These are phyloP conservation scores for Fomes fomentarius DNA, from an alignment of 1,284 basidiomycete species.

Conservation along the genomic window DNA sequence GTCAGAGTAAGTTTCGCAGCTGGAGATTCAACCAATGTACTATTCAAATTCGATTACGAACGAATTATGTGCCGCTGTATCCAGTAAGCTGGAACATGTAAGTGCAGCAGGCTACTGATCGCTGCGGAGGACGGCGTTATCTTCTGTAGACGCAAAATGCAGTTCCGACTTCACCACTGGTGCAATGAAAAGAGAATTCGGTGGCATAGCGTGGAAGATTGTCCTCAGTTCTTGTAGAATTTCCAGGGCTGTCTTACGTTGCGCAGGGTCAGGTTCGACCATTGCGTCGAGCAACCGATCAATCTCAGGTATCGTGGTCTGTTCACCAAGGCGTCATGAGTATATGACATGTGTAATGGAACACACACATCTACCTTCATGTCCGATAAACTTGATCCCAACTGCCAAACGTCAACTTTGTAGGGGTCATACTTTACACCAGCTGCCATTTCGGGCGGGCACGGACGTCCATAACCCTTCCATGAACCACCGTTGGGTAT, in stretches of 20 bases:
- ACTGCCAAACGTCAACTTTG: constrained; percentile 15
- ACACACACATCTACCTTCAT: constrained; percentile 3
- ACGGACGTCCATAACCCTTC: constrained; percentile 15
- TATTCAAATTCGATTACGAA: too few relatives aligned
- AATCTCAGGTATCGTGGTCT: constrained; percentile 2
- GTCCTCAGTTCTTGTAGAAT: too few relatives aligned
- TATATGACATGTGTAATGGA: neutral
- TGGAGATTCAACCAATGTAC: too few relatives aligned
- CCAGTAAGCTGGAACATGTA: too few relatives aligned
- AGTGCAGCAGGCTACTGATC: too few relatives aligned
- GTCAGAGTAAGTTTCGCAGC: too few relatives aligned
- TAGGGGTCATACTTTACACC: constrained; percentile 23
- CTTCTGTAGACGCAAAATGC: too few relatives aligned
- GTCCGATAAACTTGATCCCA: constrained; percentile 1
- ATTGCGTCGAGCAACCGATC: neutral
- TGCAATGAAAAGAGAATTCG: too few relatives aligned
- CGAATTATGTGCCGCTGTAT: too few relatives aligned
- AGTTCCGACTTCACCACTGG: too few relatives aligned
- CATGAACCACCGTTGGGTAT: constrained; percentile 1
- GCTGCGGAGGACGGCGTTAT: too few relatives aligned
- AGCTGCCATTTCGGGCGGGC: constrained; percentile 17
- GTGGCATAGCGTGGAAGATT: too few relatives aligned
- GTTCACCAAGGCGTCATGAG: neutral
- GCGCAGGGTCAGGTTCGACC: neutral
- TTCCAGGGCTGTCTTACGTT: neutral